phyloP scores from a whole-genome alignment of 306 rosid genomes.

The Cucumis hystrix region DNA sequence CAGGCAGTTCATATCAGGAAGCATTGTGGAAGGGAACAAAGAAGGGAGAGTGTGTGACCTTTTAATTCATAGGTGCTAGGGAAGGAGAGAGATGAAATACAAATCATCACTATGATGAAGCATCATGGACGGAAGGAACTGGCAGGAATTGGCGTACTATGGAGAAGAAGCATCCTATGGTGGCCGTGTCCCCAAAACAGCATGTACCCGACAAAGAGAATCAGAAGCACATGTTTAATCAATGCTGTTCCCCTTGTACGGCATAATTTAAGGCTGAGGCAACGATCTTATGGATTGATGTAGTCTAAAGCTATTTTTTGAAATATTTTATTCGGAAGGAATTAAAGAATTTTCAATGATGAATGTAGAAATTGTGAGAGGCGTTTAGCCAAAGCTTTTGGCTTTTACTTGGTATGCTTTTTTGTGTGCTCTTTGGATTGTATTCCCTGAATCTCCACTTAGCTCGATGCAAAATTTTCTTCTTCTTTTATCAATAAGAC shows the following conservation, averaged over 20 bases:
- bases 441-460: background rate
- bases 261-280: background rate
- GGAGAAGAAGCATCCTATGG: background rate
- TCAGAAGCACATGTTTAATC: background rate
- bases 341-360: background rate
- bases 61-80: background rate
- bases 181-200: background rate
- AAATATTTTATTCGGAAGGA: background rate
- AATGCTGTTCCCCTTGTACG: background rate
- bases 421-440: background rate
- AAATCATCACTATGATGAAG: background rate
- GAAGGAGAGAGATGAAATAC: background rate
- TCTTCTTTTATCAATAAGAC: background rate
- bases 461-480: background rate
- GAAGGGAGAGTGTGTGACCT: background rate
- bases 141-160: background rate
- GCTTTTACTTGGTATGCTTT: background rate
- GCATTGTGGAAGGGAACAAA: background rate
- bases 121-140: background rate
- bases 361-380: background rate
- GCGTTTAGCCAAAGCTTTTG: background rate
- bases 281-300: background rate
- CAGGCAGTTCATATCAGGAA: background rate
- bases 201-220: background rate
- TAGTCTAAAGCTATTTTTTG: background rate